phyloP scores from a whole-genome alignment of 2,329 filamentous ascomycete species.

The Aureobasidium sp. region DNA sequence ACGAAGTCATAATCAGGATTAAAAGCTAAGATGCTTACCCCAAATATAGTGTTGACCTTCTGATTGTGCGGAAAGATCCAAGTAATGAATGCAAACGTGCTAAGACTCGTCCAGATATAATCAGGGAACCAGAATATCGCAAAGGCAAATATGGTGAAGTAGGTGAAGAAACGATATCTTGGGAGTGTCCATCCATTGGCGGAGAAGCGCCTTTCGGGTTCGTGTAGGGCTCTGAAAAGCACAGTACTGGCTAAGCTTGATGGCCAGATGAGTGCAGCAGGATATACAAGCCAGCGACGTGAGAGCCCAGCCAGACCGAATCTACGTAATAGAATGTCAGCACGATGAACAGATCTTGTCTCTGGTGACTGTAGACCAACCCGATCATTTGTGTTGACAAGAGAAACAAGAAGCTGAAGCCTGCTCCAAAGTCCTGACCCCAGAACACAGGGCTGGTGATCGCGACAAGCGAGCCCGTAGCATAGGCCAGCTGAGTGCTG shows the following conservation, averaged over 20 bases:
- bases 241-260: conserved; percentile 78
- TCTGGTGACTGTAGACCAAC: neutral
- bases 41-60: neutral
- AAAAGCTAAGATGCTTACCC: too few species aligned
- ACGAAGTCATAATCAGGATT: too few species aligned
- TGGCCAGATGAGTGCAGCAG: conserved; percentile 86
- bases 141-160: neutral
- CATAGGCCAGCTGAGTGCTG: neutral
- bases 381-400: neutral
- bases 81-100: neutral
- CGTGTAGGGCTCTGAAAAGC: conserved; percentile 1
- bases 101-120: neutral
- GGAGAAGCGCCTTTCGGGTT: neutral
- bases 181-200: neutral
- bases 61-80: neutral
- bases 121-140: neutral
- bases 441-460: neutral
- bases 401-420: neutral
- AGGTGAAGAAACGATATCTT: neutral
- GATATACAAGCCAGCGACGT: conserved; percentile 71
- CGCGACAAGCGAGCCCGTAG: neutral
- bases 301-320: conserved; percentile 80
- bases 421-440: neutral
- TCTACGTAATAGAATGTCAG: conserved; percentile 66
- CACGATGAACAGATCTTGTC: neutral